phyloP scores from a whole-genome alignment of 208 protist species.

The Crithidia fasciculata region DNA sequence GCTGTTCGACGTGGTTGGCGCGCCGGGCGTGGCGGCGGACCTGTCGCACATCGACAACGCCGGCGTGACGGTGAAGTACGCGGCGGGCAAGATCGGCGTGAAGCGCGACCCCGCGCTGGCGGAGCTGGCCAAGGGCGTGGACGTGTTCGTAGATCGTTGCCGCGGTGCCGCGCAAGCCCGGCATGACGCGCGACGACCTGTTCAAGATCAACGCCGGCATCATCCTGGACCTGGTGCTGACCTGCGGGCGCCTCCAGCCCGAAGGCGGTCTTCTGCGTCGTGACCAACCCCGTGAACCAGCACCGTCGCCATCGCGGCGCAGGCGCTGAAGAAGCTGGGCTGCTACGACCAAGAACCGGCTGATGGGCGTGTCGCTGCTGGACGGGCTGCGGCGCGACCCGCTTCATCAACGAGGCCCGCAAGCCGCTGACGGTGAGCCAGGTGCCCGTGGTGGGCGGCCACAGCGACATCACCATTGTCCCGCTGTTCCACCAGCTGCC shows the following conservation, averaged over 20 bases:
- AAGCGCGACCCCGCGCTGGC: conserved; percentile 65
- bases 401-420: conserved; percentile 91
- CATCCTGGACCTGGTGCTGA: conserved; percentile 88
- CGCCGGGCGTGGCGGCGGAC: conserved; percentile 94
- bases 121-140: conserved; percentile 75
- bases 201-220: conserved; percentile 97
- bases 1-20: conserved; percentile 91
- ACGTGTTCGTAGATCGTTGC: conserved; percentile 95
- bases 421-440: conserved; percentile 40
- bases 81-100: conserved; percentile 70
- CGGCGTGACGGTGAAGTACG: conserved; percentile 80
- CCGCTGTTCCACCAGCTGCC: conserved; percentile 89
- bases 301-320: conserved; percentile 94
- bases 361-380: conserved; percentile 94
- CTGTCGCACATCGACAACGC: conserved; percentile 91
- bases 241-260: conserved; percentile 85
- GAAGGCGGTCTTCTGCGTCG: conserved; percentile 92
- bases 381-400: conserved; percentile 92
- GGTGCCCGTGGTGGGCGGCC: conserved; percentile 95
- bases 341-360: conserved; percentile 87
- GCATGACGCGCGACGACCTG: conserved; percentile 97
- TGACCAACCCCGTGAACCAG: conserved; percentile 98
- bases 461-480: conserved; percentile 95
- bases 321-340: conserved; percentile 91
- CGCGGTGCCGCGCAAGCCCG: conserved; percentile 96